These are phyloP conservation scores for Fusarium burgessii DNA, from an alignment of 2,329 filamentous ascomycete genomes.

Conservation along the genomic window DNA sequence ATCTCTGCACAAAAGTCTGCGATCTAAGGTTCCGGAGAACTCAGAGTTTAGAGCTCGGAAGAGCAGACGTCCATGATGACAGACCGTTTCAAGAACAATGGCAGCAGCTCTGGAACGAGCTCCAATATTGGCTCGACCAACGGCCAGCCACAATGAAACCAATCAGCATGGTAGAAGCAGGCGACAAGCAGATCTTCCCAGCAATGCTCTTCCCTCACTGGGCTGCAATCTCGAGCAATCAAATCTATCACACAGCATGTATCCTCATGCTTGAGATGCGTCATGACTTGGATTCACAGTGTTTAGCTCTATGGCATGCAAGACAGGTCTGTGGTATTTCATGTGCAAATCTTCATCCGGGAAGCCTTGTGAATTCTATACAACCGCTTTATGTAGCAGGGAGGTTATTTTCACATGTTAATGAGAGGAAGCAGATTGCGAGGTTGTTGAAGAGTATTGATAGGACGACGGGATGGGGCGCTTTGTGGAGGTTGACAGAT, in stretches of 20 bases:
- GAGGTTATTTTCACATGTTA: constrained; percentile 59
- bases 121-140: constrained; percentile 59
- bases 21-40: constrained; percentile 55
- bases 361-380: constrained; percentile 64
- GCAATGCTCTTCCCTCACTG: constrained; percentile 61
- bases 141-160: constrained; percentile 55
- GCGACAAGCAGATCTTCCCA: constrained; percentile 55
- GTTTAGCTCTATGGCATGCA: constrained; percentile 57
- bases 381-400: constrained; percentile 65
- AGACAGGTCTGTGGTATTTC: constrained; percentile 65
- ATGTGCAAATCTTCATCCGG: constrained; percentile 61
- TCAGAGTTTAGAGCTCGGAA: constrained; percentile 54
- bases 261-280: constrained; percentile 61
- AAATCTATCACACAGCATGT: constrained; percentile 64
- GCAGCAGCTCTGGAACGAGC: constrained; percentile 58
- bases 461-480: constrained; percentile 61
- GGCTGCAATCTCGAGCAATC: constrained; percentile 64
- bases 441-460: constrained; percentile 59
- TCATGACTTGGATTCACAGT: constrained; percentile 46
- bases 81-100: constrained; percentile 56
- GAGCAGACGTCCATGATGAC: constrained; percentile 52
- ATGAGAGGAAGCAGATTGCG: constrained; percentile 51
- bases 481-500: constrained; percentile 62
- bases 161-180: constrained; percentile 34
- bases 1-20: constrained; percentile 62